Percentiles rank a stretch among this genome's conserved stretches.
Conservation (phyloP, 78 protist genomes). For the Planoprotostelium fungivorum region DNA sequence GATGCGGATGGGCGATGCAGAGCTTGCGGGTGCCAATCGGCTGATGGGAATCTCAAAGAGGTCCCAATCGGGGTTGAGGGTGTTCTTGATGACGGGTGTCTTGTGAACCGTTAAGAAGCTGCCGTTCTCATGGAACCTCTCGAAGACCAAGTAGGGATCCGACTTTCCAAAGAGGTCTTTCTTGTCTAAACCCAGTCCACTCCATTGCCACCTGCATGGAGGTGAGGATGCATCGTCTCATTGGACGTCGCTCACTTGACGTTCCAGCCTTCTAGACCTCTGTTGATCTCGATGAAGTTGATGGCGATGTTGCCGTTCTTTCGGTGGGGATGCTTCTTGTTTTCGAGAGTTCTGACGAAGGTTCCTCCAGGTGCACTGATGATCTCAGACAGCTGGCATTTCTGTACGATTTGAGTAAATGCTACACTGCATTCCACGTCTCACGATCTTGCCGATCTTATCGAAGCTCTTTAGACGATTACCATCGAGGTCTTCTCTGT, state of each 20-base stretch:
- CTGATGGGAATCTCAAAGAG: background rate
- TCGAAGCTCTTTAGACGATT: background rate
- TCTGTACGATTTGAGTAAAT: too few species aligned
- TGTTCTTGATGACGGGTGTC: background rate
- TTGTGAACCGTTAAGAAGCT: background rate
- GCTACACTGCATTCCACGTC: too few species aligned
- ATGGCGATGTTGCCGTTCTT: background rate
- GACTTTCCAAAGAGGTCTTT: background rate
- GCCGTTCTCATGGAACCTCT: background rate
- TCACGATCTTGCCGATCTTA: background rate
- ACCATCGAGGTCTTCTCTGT: background rate
- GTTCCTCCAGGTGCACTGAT: background rate
- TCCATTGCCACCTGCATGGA: background rate
- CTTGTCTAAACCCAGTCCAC: background rate
- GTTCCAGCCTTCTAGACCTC: background rate
- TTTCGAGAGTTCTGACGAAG: background rate
- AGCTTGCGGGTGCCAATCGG: background rate
- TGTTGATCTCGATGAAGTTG: background rate
- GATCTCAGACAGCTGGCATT: background rate
- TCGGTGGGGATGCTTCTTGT: background rate
- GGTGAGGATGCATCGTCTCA: background rate
- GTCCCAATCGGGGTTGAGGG: background rate
- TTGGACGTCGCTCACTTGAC: background rate
- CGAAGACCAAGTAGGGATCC: background rate
- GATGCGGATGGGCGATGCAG: background rate